Conservation (phyloP, 2,329 filamentous ascomycete species). For the Pseudovirgaria hyperparasitica region DNA sequence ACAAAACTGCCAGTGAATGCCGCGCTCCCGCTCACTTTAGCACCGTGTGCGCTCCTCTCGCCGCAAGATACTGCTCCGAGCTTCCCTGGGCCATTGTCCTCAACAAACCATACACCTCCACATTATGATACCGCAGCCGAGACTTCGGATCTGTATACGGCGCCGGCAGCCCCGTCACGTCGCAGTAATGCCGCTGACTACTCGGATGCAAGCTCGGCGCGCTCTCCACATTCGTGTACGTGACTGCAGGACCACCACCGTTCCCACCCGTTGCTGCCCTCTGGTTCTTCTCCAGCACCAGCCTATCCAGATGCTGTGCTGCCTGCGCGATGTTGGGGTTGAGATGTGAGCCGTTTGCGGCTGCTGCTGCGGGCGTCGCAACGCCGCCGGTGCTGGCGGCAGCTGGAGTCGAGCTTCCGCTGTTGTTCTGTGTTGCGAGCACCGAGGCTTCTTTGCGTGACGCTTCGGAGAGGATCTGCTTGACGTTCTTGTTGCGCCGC, state of each 20-base stretch:
- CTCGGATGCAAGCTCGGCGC: slow-evolving; percentile 71
- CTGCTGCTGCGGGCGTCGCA: slow-evolving; percentile 46
- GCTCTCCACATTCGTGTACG: slow-evolving; percentile 94
- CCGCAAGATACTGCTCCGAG: slow-evolving; percentile 79
- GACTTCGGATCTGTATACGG: slow-evolving; percentile 94
- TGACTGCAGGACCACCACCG: slow-evolving; percentile 46
- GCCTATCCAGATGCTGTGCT: slow-evolving; percentile 70
- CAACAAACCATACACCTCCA: slow-evolving; percentile 78
- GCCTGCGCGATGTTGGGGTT: slow-evolving; percentile 69
- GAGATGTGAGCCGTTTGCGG: slow-evolving; percentile 55
- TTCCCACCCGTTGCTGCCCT: slow-evolving; percentile 22
- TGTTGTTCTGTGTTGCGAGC: slow-evolving; percentile 70
- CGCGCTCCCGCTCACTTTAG: slow-evolving; percentile 53
- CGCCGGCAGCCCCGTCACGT: slow-evolving; percentile 84
- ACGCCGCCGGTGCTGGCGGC: slow-evolving; percentile 22
- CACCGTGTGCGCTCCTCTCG: slow-evolving; percentile 82
- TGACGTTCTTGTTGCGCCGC: slow-evolving; percentile 97
- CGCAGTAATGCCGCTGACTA: slow-evolving; percentile 82
- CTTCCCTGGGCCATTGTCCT: slow-evolving; percentile 68
- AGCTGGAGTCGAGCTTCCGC: slow-evolving; percentile 57
- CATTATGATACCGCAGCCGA: slow-evolving; percentile 80
- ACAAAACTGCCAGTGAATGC: slow-evolving; percentile 1
- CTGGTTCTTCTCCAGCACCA: slow-evolving; percentile 73
- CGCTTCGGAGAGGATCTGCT: slow-evolving; percentile 85
- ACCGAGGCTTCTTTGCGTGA: slow-evolving; percentile 81